phyloP scores from a whole-genome alignment of 345 rosid genomes.

The Hibiscus mutabilis region DNA sequence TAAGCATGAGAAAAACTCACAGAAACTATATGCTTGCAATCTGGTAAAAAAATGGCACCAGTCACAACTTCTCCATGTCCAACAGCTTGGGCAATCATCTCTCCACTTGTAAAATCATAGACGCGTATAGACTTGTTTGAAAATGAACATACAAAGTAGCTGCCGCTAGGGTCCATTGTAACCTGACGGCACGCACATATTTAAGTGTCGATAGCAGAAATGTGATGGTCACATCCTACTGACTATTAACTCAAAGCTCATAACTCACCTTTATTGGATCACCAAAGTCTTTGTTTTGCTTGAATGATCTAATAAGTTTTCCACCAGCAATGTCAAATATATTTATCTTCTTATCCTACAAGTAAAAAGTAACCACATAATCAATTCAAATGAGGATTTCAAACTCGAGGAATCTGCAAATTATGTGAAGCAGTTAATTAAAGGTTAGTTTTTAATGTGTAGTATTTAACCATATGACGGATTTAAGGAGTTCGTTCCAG shows the following conservation, averaged over 20 bases:
- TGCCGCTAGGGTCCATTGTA: slow-evolving; percentile 71
- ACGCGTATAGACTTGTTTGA: slow-evolving; percentile 67
- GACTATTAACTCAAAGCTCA: slow-evolving; percentile 8
- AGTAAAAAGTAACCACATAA: slow-evolving; percentile 12
- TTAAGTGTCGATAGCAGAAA: slow-evolving; percentile 18
- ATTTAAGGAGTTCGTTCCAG: slow-evolving; percentile 1
- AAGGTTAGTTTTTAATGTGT: background rate
- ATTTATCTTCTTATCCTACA: slow-evolving; percentile 78
- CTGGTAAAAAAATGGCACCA: slow-evolving; percentile 75
- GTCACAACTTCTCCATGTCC: slow-evolving; percentile 79
- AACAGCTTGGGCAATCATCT: slow-evolving; percentile 56
- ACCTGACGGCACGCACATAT: slow-evolving; percentile 46
- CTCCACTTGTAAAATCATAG: slow-evolving; percentile 54
- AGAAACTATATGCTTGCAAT: slow-evolving; percentile 75
- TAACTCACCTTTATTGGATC: slow-evolving; percentile 64
- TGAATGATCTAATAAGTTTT: slow-evolving; percentile 65
- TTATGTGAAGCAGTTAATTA: slow-evolving; percentile 1
- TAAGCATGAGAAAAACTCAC: slow-evolving; percentile 42
- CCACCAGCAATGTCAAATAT: slow-evolving; percentile 52
- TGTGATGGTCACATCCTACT: slow-evolving; percentile 2
- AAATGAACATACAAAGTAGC: slow-evolving; percentile 62
- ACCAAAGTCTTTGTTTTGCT: slow-evolving; percentile 62
- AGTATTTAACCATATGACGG: background rate
- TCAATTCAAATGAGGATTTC: slow-evolving; percentile 10
- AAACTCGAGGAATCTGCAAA: slow-evolving; percentile 1